These are phyloP conservation scores for Albifimbria verrucaria DNA, from an alignment of 2,329 filamentous ascomycete species.

Conservation along the genomic window DNA sequence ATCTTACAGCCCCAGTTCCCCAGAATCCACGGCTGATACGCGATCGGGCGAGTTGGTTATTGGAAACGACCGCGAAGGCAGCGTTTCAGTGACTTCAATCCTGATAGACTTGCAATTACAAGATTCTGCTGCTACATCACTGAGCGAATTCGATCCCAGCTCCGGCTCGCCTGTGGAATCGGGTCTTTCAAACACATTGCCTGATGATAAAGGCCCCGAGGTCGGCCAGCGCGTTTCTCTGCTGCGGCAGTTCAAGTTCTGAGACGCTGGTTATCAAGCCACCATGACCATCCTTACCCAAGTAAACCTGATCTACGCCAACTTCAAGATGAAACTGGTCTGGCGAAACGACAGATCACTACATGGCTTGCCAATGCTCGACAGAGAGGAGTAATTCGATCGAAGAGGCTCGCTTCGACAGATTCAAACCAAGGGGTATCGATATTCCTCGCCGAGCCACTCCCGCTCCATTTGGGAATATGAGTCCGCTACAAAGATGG, in stretches of 20 bases:
- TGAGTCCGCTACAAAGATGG: conserved; percentile 21
- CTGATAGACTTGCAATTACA: too few species aligned
- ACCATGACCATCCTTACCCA: conserved; percentile 69
- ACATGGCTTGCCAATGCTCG: conserved; percentile 87
- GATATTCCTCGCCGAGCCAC: conserved; percentile 46
- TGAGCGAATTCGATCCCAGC: too few species aligned
- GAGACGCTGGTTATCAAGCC: conserved; percentile 12
- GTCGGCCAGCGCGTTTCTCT: conserved; percentile 19
- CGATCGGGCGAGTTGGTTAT: too few species aligned
- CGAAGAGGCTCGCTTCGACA: conserved; percentile 51
- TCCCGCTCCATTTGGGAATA: conserved; percentile 21
- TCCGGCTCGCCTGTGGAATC: too few species aligned
- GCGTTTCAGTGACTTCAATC: too few species aligned
- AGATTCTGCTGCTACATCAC: too few species aligned
- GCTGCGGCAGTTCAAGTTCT: conserved; percentile 13
- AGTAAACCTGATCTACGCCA: conserved; percentile 75
- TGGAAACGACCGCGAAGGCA: too few species aligned
- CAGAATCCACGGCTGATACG: too few species aligned
- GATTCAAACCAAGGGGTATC: conserved; percentile 35
- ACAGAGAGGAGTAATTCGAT: conserved; percentile 67
- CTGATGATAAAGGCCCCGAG: too few species aligned
- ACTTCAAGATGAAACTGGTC: conserved; percentile 65
- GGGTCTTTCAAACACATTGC: too few species aligned
- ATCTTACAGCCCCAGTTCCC: too few species aligned
- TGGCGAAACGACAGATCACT: conserved; percentile 73